Conservation (phyloP, 768 basidiomycete species). For the Holtermannia corniformis region DNA sequence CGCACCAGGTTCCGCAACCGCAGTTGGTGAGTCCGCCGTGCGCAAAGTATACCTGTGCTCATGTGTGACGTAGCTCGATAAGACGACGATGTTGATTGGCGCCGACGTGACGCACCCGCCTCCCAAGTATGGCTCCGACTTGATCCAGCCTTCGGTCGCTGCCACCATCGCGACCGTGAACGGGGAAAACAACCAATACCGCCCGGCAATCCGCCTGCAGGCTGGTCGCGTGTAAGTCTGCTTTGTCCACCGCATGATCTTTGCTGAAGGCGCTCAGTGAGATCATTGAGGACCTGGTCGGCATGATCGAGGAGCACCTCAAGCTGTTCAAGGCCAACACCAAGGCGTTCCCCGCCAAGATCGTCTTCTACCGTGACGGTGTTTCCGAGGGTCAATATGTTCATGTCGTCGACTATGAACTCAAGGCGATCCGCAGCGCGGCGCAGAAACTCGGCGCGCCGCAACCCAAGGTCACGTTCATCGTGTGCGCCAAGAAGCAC, state of each 20-base stretch:
- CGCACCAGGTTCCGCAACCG: conserved; percentile 26
- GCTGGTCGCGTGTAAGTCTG: conserved; percentile 20
- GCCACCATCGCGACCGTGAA: conserved; percentile 41
- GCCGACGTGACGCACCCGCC: conserved; percentile 40
- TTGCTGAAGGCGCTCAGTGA: conserved; percentile 11
- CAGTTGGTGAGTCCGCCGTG: too few species aligned
- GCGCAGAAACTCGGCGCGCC: conserved; percentile 18
- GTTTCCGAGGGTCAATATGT: conserved; percentile 40
- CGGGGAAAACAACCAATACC: conserved; percentile 26
- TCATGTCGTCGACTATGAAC: conserved; percentile 33
- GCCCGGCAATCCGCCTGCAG: conserved; percentile 36
- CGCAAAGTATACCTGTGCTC: too few species aligned
- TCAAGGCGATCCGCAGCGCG: conserved; percentile 31
- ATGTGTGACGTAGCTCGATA: conserved; percentile 34
- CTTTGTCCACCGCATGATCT: not conserved
- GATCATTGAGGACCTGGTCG: conserved; percentile 35
- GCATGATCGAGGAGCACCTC: conserved; percentile 35
- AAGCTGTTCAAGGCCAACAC: conserved; percentile 33
- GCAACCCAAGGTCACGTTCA: conserved; percentile 14
- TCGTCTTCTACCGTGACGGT: conserved; percentile 42
- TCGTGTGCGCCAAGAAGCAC: conserved; percentile 39
- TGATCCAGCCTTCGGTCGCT: conserved; percentile 33
- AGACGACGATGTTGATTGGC: conserved; percentile 40
- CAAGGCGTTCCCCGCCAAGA: conserved; percentile 22
- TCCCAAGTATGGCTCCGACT: conserved; percentile 21